Base-by-base conservation (phyloP, 768 basidiomycete genomes). In the Auricularia sp. region DNA sequence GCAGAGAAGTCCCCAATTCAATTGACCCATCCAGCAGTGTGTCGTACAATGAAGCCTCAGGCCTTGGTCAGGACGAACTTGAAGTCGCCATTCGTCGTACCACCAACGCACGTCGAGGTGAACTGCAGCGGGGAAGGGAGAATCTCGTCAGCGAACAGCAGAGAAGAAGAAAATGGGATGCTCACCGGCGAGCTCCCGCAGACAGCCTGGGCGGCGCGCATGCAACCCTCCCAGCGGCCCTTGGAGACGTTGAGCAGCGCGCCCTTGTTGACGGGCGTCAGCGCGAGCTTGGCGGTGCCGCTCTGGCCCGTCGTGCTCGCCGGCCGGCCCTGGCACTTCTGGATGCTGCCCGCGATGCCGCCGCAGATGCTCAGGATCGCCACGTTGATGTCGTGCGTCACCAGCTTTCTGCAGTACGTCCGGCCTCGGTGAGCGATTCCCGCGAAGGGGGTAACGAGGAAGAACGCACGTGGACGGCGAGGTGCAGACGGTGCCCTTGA, bases 351-450 rank as follows among this genome's bases (percentile, higher is more conserved):
- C 23, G 71, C 68, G 61, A 72, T 72, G 61, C 72, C 70, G 56
- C 72, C 72, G 64, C 72, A 72, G 64, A 72, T 72, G 64, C 68
- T 67, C 18, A 72, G 68, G 36, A 68, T 67, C 18, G 72, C 72
- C 43, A 72, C 72, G 68, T 72, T 70, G n/a, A 66, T 64, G 29
- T 67, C 67, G 63, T 72, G 72, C 66, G 67, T 68, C 66, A 71
- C 71, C 23, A 72, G 66, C 1, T 69, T 58, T 3, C 72, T 72
- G 35, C 7, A 61, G 29, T 29, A 29, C 29, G 29, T 29, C 29
- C 29, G 29, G 29, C 29, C 29, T 29, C 29, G 51, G 33, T 34
- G 7, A 44, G 12, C 35, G 36, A 29, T 29, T 29, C 29, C 29
- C 29, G 29, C 29, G 29, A 29, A 64, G 43, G 35, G 36, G 8